Conservation (phyloP, 2,329 filamentous ascomycete genomes). For the Venturia pyrina region DNA sequence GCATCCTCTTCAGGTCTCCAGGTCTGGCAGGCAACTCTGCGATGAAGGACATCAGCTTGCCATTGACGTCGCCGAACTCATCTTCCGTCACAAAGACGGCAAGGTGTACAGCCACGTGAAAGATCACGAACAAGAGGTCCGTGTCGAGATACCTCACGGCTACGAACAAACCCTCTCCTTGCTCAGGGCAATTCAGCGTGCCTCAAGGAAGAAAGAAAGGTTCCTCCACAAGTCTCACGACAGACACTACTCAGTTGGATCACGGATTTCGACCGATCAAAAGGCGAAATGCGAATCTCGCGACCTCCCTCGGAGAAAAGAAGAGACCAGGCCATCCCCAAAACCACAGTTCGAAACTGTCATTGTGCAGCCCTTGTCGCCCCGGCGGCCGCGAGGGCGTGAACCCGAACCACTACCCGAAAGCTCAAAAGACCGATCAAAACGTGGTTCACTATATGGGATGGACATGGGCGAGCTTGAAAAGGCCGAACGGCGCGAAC, state of each 20-base stretch:
- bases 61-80: conserved; percentile 11
- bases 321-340: neutral
- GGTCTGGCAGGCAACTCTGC: conserved; percentile 9
- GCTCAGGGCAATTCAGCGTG: conserved; percentile 10
- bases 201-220: conserved; percentile 8
- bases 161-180: conserved; percentile 10
- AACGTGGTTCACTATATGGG: conserved; percentile 8
- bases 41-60: conserved; percentile 5
- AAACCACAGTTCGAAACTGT: neutral
- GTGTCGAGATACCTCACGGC: conserved; percentile 11
- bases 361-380: conserved; percentile 4
- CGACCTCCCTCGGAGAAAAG: neutral
- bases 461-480: conserved; percentile 9
- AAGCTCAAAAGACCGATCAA: conserved; percentile 3
- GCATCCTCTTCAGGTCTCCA: conserved; percentile 7
- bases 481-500: conserved; percentile 7
- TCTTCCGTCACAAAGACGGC: conserved; percentile 9
- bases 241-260: conserved; percentile 5
- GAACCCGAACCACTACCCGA: neutral
- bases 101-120: conserved; percentile 9
- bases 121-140: conserved; percentile 10
- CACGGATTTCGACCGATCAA: neutral
- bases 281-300: conserved; percentile 5
- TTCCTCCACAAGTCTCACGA: conserved; percentile 4
- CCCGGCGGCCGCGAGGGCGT: neutral